A percentile compares a stretch with the other conserved stretches of the same genome.
Conservation (phyloP, 805 yeast species). For the Blastobotrys attinorum region DNA sequence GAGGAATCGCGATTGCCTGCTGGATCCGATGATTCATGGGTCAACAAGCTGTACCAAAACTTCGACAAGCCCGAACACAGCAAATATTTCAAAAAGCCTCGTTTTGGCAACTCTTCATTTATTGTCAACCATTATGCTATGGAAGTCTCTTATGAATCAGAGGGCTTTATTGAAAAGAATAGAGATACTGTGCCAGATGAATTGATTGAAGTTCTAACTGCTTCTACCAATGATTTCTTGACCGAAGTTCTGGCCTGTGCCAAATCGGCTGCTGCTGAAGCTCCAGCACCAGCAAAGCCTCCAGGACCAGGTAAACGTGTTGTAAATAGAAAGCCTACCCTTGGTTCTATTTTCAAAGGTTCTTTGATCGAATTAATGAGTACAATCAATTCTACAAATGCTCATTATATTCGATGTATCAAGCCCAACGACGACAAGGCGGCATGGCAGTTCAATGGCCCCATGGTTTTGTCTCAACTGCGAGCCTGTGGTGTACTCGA, state of each 20-base stretch:
- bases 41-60: conserved; percentile 79
- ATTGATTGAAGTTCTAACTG: conserved; percentile 74
- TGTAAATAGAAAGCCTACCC: conserved; percentile 73
- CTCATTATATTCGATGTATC: conserved; percentile 93
- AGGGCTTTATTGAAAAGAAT: conserved; percentile 93
- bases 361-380: conserved; percentile 89
- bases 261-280: conserved; percentile 37
- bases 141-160: conserved; percentile 86
- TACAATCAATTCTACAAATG: conserved; percentile 90
- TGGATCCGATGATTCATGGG: conserved; percentile 89
- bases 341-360: conserved; percentile 88
- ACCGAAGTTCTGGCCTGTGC: conserved; percentile 50
- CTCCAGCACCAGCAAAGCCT: conserved; percentile 25
- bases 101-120: conserved; percentile 88
- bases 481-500: conserved; percentile 99
- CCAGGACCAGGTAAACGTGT: conserved; percentile 35
- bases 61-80: conserved; percentile 71
- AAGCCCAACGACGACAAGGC: conserved; percentile 91
- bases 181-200: conserved; percentile 98
- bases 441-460: conserved; percentile 93
- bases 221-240: conserved; percentile 59
- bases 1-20: conserved; percentile 94
- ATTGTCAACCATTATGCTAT: conserved; percentile 90
- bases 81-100: conserved; percentile 79
- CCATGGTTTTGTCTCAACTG: conserved; percentile 90